Base-by-base conservation (phyloP, 2,329 filamentous ascomycete species). In the Harringtonia aguacate region DNA sequence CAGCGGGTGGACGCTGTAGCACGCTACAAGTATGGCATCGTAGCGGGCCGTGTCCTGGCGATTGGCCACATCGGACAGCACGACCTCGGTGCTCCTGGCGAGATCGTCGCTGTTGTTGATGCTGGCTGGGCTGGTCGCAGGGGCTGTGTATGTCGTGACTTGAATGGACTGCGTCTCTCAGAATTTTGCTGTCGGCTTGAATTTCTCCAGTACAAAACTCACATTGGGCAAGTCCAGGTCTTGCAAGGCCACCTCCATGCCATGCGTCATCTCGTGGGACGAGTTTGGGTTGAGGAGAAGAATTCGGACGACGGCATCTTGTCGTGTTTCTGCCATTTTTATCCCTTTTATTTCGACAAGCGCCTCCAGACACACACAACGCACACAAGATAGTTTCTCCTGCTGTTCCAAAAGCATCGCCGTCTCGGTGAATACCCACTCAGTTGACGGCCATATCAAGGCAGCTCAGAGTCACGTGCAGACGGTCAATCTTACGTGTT, bases 21-120 rank as follows among this genome's bases (percentile, higher is more conserved):
- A 95, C 18, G 88, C 88, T 3, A 95, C 74, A 1, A 95, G 72
- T 49, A 94, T 81, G n/a, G 73, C 87, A 56, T 92, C 80, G 59
- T 86, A 78, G 24, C 63, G 53, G 3, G 59, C 47, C 1, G 73
- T 58, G 1, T 62, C 47, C 30, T 34, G 17, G 7, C 48, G 44
- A 2, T 67, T 58, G 22, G 64, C 58, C 7, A 85, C 58, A 47
- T 77, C 67, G 1, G 68, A 64, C 15, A 81, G 64, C 41, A 86
- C 84, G 45, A 77, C 72, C 2, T 72, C 57, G 1, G 78, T 73
- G 52, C 83, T 89, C 41, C 67, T 59, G 2, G 65, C 59, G 7
- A 88, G 81, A 58, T 88, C 86, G 13, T 72, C 62, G 51, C 75
- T 79, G 52, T 86, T 74, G 62, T 95, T 81, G 64, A 95, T 95